phyloP scores from a whole-genome alignment of 73 alveolate genomes.

The Symbiodinium natans region DNA sequence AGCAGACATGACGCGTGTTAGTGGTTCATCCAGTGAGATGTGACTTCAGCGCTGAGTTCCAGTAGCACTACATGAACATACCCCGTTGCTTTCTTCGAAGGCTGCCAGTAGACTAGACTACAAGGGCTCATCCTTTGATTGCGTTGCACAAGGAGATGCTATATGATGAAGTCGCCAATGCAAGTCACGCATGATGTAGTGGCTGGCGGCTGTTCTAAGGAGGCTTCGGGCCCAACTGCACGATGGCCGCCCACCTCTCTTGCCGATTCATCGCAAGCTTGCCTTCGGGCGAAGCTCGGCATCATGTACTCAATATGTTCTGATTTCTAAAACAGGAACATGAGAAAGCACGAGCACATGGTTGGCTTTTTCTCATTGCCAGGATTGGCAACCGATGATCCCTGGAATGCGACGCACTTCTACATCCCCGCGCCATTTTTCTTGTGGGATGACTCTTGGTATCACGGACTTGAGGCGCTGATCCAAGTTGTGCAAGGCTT shows the following conservation, averaged over 20 bases:
- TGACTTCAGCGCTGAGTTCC: too few species aligned
- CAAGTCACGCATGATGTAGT: too few species aligned
- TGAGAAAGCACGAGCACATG: too few species aligned
- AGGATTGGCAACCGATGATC: background rate
- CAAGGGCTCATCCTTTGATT: background rate
- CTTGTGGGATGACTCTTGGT: constrained; percentile 19
- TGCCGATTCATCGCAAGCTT: constrained; percentile 15
- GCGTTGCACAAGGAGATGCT: too few species aligned
- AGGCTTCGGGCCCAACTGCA: background rate
- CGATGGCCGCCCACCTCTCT: constrained; percentile 4
- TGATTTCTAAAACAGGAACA: too few species aligned
- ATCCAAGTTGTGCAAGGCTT: too few species aligned
- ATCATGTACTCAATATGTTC: too few species aligned
- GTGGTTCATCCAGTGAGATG: background rate
- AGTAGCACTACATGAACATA: too few species aligned
- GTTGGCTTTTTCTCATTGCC: background rate
- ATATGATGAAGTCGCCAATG: too few species aligned
- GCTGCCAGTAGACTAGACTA: background rate
- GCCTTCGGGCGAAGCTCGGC: background rate
- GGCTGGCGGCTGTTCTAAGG: too few species aligned
- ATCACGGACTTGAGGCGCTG: background rate
- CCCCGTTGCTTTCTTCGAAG: background rate
- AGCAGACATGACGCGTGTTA: background rate
- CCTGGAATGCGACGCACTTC: background rate
- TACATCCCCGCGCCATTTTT: constrained; percentile 16